Evolutionary conservation across 2,329 filamentous ascomycete species (phyloP).

Genomic region (Stemphylium beticola): DNA sequence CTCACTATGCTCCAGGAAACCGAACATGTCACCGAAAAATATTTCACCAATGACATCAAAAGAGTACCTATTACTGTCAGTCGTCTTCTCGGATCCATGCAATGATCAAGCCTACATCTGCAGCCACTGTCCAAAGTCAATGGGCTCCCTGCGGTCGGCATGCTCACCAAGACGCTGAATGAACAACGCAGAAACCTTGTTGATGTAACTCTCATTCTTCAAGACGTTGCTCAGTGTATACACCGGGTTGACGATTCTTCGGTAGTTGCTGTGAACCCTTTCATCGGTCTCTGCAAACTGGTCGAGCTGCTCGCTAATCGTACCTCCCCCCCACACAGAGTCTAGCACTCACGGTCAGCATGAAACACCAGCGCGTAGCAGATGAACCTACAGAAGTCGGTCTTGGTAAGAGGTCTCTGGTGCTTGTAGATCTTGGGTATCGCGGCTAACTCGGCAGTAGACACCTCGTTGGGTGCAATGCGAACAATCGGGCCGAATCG

Average conservation of each 20-base stretch:
- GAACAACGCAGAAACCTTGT: conserved; percentile 14
- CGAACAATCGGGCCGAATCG: conserved; percentile 53
- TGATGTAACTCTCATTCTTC: conserved; percentile 23
- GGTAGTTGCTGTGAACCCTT: conserved; percentile 16
- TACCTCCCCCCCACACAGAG: conserved; percentile 16
- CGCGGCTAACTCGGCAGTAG: not conserved
- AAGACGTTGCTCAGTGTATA: conserved; percentile 21
- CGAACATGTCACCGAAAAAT: conserved; percentile 24
- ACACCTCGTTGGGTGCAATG: conserved; percentile 53
- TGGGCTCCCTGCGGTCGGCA: conserved; percentile 15
- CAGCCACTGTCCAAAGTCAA: conserved; percentile 26
- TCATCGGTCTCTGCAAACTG: conserved; percentile 20
- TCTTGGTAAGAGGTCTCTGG: conserved; percentile 24
- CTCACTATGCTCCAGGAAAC: conserved; percentile 24
- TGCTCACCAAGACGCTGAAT: conserved; percentile 21
- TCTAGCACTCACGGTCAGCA: conserved; percentile 1
- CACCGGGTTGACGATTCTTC: conserved; percentile 15
- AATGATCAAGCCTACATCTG: conserved; percentile 37
- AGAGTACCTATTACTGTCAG: conserved; percentile 21
- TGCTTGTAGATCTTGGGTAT: conserved; percentile 19
- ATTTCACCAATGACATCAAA: conserved; percentile 25
- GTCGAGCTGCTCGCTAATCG: conserved; percentile 14
- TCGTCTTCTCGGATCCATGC: not conserved
- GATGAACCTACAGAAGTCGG: conserved; percentile 14
- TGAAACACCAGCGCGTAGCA: not conserved